Evolutionary conservation across 192 early-diverging fungal species (phyloP).

Genomic region (Coemansia sp.): DNA sequence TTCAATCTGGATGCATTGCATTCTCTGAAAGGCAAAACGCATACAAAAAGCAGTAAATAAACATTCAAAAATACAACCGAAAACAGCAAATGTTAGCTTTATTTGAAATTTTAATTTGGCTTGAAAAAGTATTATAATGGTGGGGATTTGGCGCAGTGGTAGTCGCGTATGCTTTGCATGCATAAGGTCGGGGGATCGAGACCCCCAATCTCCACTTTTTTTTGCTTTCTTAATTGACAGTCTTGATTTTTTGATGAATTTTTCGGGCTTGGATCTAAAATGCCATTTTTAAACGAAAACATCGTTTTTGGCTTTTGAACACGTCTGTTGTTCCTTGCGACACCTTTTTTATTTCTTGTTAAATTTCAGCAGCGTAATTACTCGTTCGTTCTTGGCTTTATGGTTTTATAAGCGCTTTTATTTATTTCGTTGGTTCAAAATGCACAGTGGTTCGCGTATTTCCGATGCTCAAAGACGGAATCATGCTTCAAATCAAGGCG

Average conservation of each 20-base stretch:
- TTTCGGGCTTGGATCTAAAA: no score
- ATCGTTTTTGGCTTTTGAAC: no score
- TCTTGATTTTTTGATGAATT: background rate
- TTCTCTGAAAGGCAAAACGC: no score
- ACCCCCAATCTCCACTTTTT: conserved; percentile 10
- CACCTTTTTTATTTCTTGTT: background rate
- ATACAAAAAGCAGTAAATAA: no score
- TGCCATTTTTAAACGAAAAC: no score
- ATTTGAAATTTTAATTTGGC: background rate
- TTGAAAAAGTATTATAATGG: background rate
- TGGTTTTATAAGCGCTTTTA: background rate
- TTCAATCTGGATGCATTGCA: no score
- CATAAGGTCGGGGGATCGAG: conserved; percentile 14
- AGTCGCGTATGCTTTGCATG: conserved; percentile 15
- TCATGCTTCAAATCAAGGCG: conserved; percentile 13
- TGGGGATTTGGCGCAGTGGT: conserved; percentile 13
- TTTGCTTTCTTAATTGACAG: background rate
- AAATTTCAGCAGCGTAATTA: no score
- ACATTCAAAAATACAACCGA: no score
- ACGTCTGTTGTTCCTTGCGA: no score
- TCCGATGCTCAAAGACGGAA: background rate
- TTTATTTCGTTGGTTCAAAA: background rate
- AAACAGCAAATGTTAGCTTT: background rate
- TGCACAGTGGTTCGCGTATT: conserved; percentile 6
- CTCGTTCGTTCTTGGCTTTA: no score